Conservation (phyloP, 805 yeast species). For the Zygosaccharomyces rouxii region DNA sequence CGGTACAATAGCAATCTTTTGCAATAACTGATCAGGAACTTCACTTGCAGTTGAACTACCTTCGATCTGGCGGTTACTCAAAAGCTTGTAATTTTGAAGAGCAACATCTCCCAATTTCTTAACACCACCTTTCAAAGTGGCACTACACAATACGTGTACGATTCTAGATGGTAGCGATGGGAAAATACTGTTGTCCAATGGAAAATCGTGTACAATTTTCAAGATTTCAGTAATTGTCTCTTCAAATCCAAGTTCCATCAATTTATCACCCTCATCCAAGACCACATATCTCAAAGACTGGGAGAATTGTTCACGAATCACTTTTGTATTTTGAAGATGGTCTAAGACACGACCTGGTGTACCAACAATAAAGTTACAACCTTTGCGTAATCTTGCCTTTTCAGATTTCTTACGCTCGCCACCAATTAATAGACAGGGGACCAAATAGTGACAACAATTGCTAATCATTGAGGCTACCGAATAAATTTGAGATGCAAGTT, state of each 20-base stretch:
- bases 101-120: constrained; percentile 76
- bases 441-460: constrained; percentile 78
- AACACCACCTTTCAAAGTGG: constrained; percentile 82
- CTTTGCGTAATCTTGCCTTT: constrained; percentile 91
- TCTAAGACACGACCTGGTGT: constrained; percentile 97
- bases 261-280: constrained; percentile 93
- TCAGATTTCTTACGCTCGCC: constrained; percentile 98
- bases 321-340: constrained; percentile 84
- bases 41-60: constrained; percentile 29
- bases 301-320: constrained; percentile 52
- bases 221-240: constrained; percentile 82
- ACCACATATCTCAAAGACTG: constrained; percentile 80
- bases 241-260: constrained; percentile 95
- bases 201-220: constrained; percentile 48
- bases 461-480: constrained; percentile 69
- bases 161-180: constrained; percentile 64
- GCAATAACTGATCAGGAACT: constrained; percentile 90
- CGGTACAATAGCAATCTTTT: constrained; percentile 79
- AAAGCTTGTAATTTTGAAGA: constrained; percentile 67
- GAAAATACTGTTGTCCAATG: constrained; percentile 37
- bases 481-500: constrained; percentile 85
- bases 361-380: constrained; percentile 92
- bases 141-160: constrained; percentile 84
- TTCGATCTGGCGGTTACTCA: constrained; percentile 37
- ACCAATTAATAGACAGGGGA: constrained; percentile 95